Percentiles rank a stretch among this genome's conserved stretches.
These are phyloP conservation scores for Coemansia aciculifera DNA, from an alignment of 192 early-diverging fungal species.

Conservation along the genomic window DNA sequence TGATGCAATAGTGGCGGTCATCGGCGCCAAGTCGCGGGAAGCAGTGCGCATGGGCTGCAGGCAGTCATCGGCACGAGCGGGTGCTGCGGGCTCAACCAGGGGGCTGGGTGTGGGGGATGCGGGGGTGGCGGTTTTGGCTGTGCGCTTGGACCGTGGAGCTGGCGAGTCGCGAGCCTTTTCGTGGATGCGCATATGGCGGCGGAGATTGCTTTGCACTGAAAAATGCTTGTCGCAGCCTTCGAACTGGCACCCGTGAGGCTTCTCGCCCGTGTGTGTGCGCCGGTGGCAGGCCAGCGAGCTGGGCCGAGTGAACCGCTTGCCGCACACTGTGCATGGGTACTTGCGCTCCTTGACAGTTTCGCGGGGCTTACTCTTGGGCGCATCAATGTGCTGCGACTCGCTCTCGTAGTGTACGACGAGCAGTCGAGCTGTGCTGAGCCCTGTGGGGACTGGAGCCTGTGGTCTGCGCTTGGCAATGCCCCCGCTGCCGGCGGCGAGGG, in stretches of 20 bases:
- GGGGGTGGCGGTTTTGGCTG: neutral
- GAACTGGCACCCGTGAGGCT: constrained; percentile 52
- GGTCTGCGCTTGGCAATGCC: constrained; percentile 11
- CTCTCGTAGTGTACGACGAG: neutral
- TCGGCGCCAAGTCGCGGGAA: neutral
- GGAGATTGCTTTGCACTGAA: constrained; percentile 51
- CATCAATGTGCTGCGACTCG: neutral
- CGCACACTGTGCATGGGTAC: constrained; percentile 44
- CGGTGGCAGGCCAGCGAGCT: constrained; percentile 52
- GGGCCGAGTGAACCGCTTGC: constrained; percentile 47
- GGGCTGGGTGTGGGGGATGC: neutral
- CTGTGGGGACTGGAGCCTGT: neutral
- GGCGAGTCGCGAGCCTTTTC: constrained; percentile 18
- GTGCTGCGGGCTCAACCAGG: neutral
- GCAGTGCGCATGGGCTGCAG: constrained; percentile 13
- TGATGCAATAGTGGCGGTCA: neutral
- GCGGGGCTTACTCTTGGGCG: constrained; percentile 10
- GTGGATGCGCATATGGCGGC: constrained; percentile 50
- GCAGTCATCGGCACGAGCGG: neutral
- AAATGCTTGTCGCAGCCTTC: constrained; percentile 49
- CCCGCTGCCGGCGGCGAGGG: constrained; percentile 9
- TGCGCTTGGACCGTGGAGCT: constrained; percentile 7
- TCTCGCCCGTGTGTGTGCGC: constrained; percentile 54
- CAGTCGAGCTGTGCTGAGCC: constrained; percentile 1
- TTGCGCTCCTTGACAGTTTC: constrained; percentile 46